Base-by-base conservation (phyloP, 2,329 filamentous ascomycete species). In the Fusarium proliferatum region DNA sequence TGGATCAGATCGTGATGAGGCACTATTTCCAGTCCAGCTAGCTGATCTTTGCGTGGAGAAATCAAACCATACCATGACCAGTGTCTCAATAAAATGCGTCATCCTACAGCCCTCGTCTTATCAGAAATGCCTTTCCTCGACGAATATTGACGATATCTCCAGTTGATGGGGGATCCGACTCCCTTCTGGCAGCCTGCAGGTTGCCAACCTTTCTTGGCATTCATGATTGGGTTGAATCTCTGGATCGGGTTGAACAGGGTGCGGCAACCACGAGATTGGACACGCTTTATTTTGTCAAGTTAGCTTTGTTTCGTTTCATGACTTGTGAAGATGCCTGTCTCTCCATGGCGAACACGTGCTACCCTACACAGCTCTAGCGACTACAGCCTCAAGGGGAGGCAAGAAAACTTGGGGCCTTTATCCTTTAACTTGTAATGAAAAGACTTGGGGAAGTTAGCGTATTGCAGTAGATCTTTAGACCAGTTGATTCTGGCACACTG, bases 291-390 rank as follows among this genome's bases (percentile, higher is more conserved):
- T 67, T 70, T 61, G 33, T 59, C 57, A 55, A 34, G 34, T 61
- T 67, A 43, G 26, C 48, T 48, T 41, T 61, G 61, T 76, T 69
- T 58, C 62, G 64, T 77, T 71, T 74, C 73, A 73, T 77, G 68
- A 76, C 74, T 71, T 74, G 58, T 76, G 33, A 46, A 70, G 45
- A 67, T 53, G 39, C 60, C 56, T 66, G 42, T 64, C 26, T 60
- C 41, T 51, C 38, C 41, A 45, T 55, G 19, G 56, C 46, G 23
- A 72, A 60, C 75, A 77, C 73, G 72, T 77, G 72, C 71, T 72
- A 45, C 41, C 33, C 63, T 55, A 58, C 41, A 19, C 39, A 61
- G 45, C 52, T 7, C 38, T n/a, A 56, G 38, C 48, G 42, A 59
- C 38, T 38, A 55, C 26, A 16, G 23, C 30, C 33, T 34, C 21